Base-by-base conservation (phyloP, 495 filamentous ascomycete species). In the Ramalina intermedia region DNA sequence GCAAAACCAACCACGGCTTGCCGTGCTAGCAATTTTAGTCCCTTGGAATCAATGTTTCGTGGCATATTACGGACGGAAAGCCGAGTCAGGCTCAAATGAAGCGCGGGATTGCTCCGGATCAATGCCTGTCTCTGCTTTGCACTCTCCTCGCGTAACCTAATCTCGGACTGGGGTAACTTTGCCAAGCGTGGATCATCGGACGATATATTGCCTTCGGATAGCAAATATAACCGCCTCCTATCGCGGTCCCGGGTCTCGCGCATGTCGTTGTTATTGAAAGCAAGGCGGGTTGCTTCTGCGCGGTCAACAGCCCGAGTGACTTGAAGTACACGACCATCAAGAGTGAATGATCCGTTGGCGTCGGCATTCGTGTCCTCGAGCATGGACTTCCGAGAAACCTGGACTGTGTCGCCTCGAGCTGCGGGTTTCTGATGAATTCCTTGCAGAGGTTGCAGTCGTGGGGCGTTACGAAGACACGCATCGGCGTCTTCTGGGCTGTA, bases 21-120 rank as follows among this genome's bases (percentile, higher is more conserved):
- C 39, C 93, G 78, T 12, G 91, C 93, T 13, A 99, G 75, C 0
- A 81, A 80, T 60, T 99, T 99, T 37, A 99, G 72, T 46, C 84
- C 84, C 66, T 95, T 96, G 13, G 85, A 86, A 24, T 75, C 82
- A 54, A 94, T 69, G 59, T 80, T 80, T 48, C 81, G 79, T 7
- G 91, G 93, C 20, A 99, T 74, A 58, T 99, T 99, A 52, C 91
- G 87, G 43, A 99, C 69, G 0, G 88, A 85, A n/a, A 99, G 78
- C 53, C 91, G 86, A 11, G 88, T 95, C 17, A 99, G 70, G 58
- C 82, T 88, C 43, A 99, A 68, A 63, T 96, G 86, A 13, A 99
- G 75, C 29, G 78, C 79, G 0, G 93, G 91, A 63, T 96, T 96
- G 59, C 74, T 80, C 66, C 94, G 79, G 58, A 96, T 86, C 47